A percentile compares a stretch with the other conserved stretches of the same genome.
phyloP scores from a whole-genome alignment of 805 yeast species.

The Barnettozyma salicaria region DNA sequence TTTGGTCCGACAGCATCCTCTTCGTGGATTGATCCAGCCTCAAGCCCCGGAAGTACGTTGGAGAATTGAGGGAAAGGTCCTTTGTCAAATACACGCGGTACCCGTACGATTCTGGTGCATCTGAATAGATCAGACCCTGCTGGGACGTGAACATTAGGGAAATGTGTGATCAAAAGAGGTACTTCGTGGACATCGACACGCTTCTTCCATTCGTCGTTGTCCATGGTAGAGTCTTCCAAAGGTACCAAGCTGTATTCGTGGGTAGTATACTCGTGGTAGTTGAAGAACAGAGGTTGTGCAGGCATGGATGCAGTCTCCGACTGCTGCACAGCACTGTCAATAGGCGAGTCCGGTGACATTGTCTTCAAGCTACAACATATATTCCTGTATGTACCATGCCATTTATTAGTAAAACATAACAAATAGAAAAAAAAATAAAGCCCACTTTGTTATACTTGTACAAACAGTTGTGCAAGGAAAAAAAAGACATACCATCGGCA shows the following conservation, averaged over 20 bases:
- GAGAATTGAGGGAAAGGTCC: slow-evolving; percentile 52
- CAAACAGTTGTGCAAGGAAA: too few relatives aligned
- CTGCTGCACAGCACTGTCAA: slow-evolving; percentile 18
- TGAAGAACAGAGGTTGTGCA: slow-evolving; percentile 42
- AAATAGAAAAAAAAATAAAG: too few relatives aligned
- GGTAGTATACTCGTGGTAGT: slow-evolving; percentile 57
- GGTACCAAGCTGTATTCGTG: slow-evolving; percentile 32
- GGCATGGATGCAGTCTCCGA: slow-evolving; percentile 20
- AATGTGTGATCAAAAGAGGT: slow-evolving; percentile 53
- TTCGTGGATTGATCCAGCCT: slow-evolving; percentile 50
- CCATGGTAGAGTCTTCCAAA: too few relatives aligned
- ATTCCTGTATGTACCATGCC: too few relatives aligned
- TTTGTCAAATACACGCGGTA: slow-evolving; percentile 47
- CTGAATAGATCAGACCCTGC: slow-evolving; percentile 26
- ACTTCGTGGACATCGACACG: too few relatives aligned
- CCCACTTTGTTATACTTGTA: too few relatives aligned
- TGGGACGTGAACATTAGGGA: slow-evolving; percentile 50
- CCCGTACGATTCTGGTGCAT: slow-evolving; percentile 53
- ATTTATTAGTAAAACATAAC: too few relatives aligned
- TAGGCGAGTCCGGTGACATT: too few relatives aligned
- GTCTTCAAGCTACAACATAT: too few relatives aligned
- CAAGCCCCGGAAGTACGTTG: slow-evolving; percentile 48
- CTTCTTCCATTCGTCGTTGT: too few relatives aligned
- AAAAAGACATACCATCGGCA: background rate
- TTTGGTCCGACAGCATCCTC: slow-evolving; percentile 5